A percentile compares a stretch with the other conserved stretches of the same genome.
Conservation (phyloP, 2,329 filamentous ascomycete genomes). For the Setomelanomma holmii region DNA sequence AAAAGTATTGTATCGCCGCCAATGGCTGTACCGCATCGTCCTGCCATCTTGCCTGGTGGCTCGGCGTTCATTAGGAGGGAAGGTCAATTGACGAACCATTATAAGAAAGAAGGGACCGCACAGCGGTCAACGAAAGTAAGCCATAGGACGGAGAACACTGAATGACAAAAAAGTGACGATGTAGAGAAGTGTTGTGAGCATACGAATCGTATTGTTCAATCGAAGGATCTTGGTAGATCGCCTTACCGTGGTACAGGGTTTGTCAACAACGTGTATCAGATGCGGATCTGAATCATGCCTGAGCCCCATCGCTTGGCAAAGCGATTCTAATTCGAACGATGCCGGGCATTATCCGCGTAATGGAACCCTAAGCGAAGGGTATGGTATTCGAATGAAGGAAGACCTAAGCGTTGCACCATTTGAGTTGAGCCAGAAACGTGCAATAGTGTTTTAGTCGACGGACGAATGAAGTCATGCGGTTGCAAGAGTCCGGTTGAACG, state of each 20-base stretch:
- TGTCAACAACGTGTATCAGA: constrained; percentile 21
- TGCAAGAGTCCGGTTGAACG: not conserved
- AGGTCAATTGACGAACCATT: constrained; percentile 31
- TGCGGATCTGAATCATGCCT: constrained; percentile 15
- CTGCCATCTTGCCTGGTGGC: constrained; percentile 19
- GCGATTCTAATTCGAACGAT: not conserved
- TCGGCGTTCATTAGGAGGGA: constrained; percentile 18
- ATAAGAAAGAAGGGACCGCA: constrained; percentile 16
- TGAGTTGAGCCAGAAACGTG: not conserved
- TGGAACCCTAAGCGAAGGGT: constrained; percentile 1
- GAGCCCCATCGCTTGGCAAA: constrained; percentile 7
- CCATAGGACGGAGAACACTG: constrained; percentile 8
- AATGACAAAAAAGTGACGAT: constrained; percentile 1
- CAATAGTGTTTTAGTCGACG: not conserved
- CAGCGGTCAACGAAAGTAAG: constrained; percentile 22
- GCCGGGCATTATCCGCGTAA: constrained; percentile 8
- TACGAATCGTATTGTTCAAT: not conserved
- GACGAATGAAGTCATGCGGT: not conserved
- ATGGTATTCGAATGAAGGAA: not conserved
- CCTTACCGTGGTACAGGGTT: constrained; percentile 11
- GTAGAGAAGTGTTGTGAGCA: not conserved
- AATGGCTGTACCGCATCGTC: constrained; percentile 27
- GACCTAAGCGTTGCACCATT: not conserved
- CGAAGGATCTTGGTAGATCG: constrained; percentile 7
- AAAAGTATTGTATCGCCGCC: constrained; percentile 37